Conservation (phyloP, 176 grass and related monocot genomes). For the Oryza coarctata region DNA sequence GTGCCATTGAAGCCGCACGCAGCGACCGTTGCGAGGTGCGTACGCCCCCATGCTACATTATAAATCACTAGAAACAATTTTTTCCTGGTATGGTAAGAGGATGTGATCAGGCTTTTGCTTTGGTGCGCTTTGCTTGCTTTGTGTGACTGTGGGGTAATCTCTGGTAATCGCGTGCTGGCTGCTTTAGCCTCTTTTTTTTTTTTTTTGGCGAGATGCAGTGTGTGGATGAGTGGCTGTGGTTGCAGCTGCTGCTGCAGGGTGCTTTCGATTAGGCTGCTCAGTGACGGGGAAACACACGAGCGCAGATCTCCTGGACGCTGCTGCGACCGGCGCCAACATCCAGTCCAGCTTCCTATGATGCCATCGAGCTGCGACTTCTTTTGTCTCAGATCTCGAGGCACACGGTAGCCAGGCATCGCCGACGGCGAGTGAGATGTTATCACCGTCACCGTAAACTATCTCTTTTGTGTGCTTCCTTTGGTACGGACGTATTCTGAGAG, state of each 20-base stretch:
- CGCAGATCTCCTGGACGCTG: conserved; percentile 37
- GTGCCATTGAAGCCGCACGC: no score
- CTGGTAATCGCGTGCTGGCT: not conserved
- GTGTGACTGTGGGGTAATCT: not conserved
- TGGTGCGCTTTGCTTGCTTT: not conserved
- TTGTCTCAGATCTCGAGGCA: conserved; percentile 31
- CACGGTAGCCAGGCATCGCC: not conserved
- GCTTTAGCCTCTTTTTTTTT: conserved; percentile 19
- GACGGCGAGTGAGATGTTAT: not conserved
- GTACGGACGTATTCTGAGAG: no score
- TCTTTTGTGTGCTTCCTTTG: no score
- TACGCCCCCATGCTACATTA: no score
- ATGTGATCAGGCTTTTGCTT: conserved; percentile 2
- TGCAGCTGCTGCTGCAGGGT: not conserved
- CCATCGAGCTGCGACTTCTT: conserved; percentile 4
- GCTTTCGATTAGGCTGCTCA: conserved; percentile 16
- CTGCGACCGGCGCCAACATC: conserved; percentile 12
- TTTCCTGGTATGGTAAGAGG: not conserved
- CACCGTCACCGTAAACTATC: no score
- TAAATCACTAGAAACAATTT: no score
- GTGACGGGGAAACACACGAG: conserved; percentile 42
- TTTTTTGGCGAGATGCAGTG: conserved; percentile 9
- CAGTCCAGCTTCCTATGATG: not conserved
- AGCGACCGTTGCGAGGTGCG: no score
- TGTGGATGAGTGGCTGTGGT: not conserved